Percentiles rank a stretch among this genome's conserved stretches.
Conservation (phyloP, 371 early-diverging fungal species). For the Batkoa obscura region DNA sequence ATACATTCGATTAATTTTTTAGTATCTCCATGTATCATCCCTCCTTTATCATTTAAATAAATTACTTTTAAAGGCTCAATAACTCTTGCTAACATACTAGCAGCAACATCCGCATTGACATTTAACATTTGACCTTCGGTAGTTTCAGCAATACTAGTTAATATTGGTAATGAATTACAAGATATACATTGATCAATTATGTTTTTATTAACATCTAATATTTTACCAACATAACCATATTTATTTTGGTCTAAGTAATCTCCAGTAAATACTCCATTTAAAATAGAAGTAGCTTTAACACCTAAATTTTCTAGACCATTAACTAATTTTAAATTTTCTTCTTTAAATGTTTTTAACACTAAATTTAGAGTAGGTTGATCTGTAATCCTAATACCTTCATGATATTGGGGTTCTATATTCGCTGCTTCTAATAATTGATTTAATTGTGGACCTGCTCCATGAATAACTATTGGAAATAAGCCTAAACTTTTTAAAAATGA, state of each 20-base stretch:
- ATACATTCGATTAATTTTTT: conserved; percentile 83
- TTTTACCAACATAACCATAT: conserved; percentile 83
- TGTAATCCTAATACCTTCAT: conserved; percentile 91
- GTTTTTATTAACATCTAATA: conserved; percentile 73
- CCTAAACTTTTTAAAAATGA: conserved; percentile 92
- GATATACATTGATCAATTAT: conserved; percentile 76
- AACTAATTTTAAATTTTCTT: conserved; percentile 85
- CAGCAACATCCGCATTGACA: conserved; percentile 95
- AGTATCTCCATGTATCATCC: conserved; percentile 78
- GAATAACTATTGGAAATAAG: conserved; percentile 90
- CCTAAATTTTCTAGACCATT: conserved; percentile 89
- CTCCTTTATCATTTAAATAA: conserved; percentile 89
- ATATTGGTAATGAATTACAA: conserved; percentile 84
- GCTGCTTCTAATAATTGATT: conserved; percentile 73
- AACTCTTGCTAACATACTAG: conserved; percentile 85
- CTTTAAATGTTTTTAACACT: conserved; percentile 74
- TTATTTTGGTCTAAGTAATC: conserved; percentile 82
- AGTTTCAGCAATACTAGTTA: conserved; percentile 90
- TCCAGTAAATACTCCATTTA: conserved; percentile 85
- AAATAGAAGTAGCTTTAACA: conserved; percentile 82
- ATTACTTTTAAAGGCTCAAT: conserved; percentile 92
- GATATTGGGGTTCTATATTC: conserved; percentile 75
- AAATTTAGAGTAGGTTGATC: conserved; percentile 77
- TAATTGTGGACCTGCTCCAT: conserved; percentile 93
- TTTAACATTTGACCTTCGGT: conserved; percentile 89